These are phyloP conservation scores for Trametopsis cervina DNA, from an alignment of 768 basidiomycete species.

Conservation along the genomic window DNA sequence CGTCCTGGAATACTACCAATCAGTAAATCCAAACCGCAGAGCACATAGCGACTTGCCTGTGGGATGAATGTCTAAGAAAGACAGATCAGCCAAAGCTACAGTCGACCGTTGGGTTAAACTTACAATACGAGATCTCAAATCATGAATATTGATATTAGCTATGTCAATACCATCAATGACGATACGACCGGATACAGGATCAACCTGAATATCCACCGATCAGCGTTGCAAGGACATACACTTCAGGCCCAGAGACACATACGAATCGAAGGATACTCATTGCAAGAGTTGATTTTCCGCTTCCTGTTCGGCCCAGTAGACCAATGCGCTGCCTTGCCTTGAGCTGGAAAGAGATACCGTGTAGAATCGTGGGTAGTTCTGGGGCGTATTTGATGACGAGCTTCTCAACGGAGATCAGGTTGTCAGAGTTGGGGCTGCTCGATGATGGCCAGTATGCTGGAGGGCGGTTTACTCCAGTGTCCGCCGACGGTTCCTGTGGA, in stretches of 20 bases:
- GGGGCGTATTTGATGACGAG: conserved; percentile 78
- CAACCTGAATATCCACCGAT: conserved; percentile 38
- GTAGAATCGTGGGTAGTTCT: conserved; percentile 76
- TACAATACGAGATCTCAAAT: conserved; percentile 67
- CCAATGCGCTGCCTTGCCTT: conserved; percentile 71
- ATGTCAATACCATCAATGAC: conserved; percentile 89
- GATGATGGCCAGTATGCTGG: conserved; percentile 93
- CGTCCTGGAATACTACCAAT: conserved; percentile 34
- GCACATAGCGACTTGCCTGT: conserved; percentile 31
- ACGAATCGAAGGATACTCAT: conserved; percentile 84
- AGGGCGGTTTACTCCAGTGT: conserved; percentile 66
- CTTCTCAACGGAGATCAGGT: conserved; percentile 64
- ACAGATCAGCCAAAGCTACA: background rate
- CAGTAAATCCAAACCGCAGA: background rate
- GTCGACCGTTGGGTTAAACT: conserved; percentile 19
- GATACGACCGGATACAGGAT: conserved; percentile 70
- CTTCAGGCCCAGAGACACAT: conserved; percentile 21
- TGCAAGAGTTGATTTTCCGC: conserved; percentile 78
- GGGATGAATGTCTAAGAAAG: conserved; percentile 65
- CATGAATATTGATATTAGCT: conserved; percentile 76
- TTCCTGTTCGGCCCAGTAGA: conserved; percentile 75
- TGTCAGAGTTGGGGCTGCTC: conserved; percentile 38
- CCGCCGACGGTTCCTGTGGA: conserved; percentile 64
- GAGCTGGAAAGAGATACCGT: conserved; percentile 66
- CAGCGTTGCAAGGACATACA: background rate